Base-by-base conservation (phyloP, 441 rosid species). In the Erodium trifolium region DNA sequence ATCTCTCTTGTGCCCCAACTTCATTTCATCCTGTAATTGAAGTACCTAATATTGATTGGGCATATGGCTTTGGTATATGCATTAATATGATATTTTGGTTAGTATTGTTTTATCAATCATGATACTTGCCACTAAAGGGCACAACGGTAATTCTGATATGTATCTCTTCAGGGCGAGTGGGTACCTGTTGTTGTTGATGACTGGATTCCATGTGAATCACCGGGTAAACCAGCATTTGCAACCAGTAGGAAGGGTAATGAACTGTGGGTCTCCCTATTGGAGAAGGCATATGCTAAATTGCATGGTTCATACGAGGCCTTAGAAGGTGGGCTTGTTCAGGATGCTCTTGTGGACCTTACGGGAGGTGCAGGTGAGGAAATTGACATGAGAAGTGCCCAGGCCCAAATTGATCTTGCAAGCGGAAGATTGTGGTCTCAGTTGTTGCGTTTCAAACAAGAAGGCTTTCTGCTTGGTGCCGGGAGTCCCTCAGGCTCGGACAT, bases 281-380 rank as follows among this genome's bases (percentile, higher is more conserved):
- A 96, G 82, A 96, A 96, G 80, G 99, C 99, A 9, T 96, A 96
- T 75, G 99, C 98, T 60, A 96, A 96, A 77, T 80, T 96, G 80
- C 99, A 96, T 75, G 99, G 99, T 74, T 96, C 99, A 71, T 96
- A 87, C 37, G 99, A 96, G 85, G 99, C 99, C 67, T 77, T 96
- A 78, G 99, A 96, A 80, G 99, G 99, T 0, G 98, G 99, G 69
- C 96, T 96, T 70, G 99, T 96, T 75, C 99, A 93, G 82, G 99
- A 93, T 84, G 98, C 98, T 63, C 97, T 93, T 70, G 98, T 93
- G 71, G 99, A 96, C 86, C 91, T 96, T 39, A 96, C 99, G 5
- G 99, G 99, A 69, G 99, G 98, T 70, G 99, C 99, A 72, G 99
- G 98, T 64, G 99, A 96, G 85, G 99, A 96, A 86, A 96, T 96